phyloP scores from a whole-genome alignment of 495 filamentous ascomycete genomes.

The Lepidopterella palustris region DNA sequence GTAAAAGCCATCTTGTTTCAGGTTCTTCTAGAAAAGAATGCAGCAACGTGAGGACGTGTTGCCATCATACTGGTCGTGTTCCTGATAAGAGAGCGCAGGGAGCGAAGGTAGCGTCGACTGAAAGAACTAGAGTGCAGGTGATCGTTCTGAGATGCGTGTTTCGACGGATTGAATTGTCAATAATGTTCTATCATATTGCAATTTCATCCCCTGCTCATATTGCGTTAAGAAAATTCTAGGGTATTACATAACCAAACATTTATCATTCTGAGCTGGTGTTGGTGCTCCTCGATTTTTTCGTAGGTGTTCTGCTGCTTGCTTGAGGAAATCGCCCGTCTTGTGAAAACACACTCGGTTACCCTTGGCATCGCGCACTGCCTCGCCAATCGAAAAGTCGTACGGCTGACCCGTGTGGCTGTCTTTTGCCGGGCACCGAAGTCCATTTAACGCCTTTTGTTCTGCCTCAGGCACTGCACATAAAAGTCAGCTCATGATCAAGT shows the following conservation, averaged over 20 bases:
- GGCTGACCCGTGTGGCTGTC: constrained; percentile 37
- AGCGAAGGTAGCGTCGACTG: too few species aligned
- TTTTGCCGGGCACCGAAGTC: constrained; percentile 35
- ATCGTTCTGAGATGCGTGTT: neutral
- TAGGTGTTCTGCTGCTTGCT: constrained; percentile 31
- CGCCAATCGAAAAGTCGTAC: constrained; percentile 39
- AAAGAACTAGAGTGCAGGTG: neutral
- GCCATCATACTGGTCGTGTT: constrained; percentile 4
- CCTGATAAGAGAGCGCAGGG: neutral
- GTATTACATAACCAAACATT: constrained; percentile 23
- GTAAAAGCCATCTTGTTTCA: neutral
- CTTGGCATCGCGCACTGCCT: constrained; percentile 36
- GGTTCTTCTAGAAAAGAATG: neutral
- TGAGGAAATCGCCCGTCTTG: constrained; percentile 39
- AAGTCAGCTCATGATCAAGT: neutral
- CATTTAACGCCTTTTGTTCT: constrained; percentile 37
- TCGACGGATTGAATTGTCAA: too few species aligned
- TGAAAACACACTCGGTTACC: constrained; percentile 38
- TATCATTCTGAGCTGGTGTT: constrained; percentile 7
- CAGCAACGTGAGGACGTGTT: constrained; percentile 10
- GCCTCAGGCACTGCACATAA: constrained; percentile 28
- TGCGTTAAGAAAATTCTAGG: too few species aligned
- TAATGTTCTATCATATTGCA: too few species aligned
- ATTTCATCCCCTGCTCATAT: too few species aligned
- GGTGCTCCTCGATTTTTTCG: constrained; percentile 22